Evolutionary conservation across 2,329 filamentous ascomycete genomes (phyloP).

Genomic region (Pleurostoma richardsiae): DNA sequence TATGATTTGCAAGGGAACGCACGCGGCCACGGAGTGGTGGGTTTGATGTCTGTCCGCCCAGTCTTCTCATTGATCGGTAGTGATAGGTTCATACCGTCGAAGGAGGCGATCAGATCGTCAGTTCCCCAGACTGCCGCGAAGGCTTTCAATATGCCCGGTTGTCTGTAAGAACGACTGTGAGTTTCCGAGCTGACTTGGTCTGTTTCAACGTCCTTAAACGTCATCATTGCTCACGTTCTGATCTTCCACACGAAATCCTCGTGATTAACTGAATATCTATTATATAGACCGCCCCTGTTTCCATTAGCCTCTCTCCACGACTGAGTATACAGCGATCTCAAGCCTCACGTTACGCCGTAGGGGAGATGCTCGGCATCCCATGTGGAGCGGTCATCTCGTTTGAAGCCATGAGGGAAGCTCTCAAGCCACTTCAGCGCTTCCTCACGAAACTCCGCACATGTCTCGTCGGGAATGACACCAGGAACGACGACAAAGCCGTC

Average conservation of each 20-base stretch:
- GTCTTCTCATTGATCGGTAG: slow-evolving; percentile 4
- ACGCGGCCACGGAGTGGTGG: slow-evolving; percentile 4
- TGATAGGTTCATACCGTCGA: slow-evolving; percentile 7
- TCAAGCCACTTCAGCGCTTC: slow-evolving; percentile 6
- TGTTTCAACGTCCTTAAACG: background rate
- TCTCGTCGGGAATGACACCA: background rate
- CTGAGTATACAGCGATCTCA: background rate
- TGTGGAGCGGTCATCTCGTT: slow-evolving; percentile 4
- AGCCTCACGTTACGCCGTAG: slow-evolving; percentile 4
- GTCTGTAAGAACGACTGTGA: background rate
- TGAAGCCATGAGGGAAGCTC: slow-evolving; percentile 6
- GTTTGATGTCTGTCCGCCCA: slow-evolving; percentile 5
- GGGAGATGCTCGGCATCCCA: slow-evolving; percentile 5
- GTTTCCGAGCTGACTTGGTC: background rate
- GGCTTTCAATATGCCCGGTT: slow-evolving; percentile 4
- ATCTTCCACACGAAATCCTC: slow-evolving; percentile 8
- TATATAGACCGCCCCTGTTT: slow-evolving; percentile 3
- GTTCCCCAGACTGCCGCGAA: slow-evolving; percentile 6
- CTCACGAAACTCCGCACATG: slow-evolving; percentile 5
- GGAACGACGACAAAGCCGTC: slow-evolving; percentile 7
- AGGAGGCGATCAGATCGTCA: slow-evolving; percentile 6
- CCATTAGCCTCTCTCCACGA: too few species aligned
- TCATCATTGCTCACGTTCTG: slow-evolving; percentile 1
- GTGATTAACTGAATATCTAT: slow-evolving; percentile 3
- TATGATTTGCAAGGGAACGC: background rate